Conservation (phyloP, 2,329 filamentous ascomycete genomes). For the Cordyceps javanica region DNA sequence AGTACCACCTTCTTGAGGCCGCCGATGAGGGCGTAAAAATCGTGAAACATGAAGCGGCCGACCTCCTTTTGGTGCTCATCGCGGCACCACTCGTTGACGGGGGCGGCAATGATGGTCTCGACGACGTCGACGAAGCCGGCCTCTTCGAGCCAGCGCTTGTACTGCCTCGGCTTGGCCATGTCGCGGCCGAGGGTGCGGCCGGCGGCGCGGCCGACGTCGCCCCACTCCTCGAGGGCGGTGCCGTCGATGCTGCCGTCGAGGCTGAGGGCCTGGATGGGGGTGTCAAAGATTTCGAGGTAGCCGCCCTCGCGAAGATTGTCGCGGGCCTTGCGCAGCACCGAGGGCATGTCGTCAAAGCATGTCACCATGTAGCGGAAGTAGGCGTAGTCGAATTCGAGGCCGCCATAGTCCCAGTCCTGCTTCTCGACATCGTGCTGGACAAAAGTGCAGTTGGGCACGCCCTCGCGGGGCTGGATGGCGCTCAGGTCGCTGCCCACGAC, state of each 20-base stretch:
- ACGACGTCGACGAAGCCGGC: constrained; percentile 29
- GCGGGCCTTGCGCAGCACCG: constrained; percentile 39
- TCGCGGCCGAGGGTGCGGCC: constrained; percentile 22
- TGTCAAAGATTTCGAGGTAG: constrained; percentile 34
- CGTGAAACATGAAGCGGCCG: constrained; percentile 11
- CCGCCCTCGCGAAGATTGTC: constrained; percentile 36
- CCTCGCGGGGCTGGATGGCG: constrained; percentile 35
- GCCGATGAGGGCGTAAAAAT: constrained; percentile 4
- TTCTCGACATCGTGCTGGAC: constrained; percentile 10
- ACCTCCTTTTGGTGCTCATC: constrained; percentile 11
- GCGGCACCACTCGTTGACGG: constrained; percentile 27
- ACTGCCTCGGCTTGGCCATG: constrained; percentile 17
- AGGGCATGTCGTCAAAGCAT: constrained; percentile 44
- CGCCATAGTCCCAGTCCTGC: constrained; percentile 8
- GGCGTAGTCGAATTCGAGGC: constrained; percentile 45
- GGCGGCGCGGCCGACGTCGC: background rate
- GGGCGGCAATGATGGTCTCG: constrained; percentile 19
- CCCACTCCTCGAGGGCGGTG: constrained; percentile 19
- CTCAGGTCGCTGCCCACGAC: constrained; percentile 26
- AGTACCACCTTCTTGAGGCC: constrained; percentile 11
- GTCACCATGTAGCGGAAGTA: constrained; percentile 45
- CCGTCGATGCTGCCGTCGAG: constrained; percentile 9
- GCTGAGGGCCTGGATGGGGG: constrained; percentile 18
- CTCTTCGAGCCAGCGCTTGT: constrained; percentile 24
- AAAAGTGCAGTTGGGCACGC: constrained; percentile 7